Evolutionary conservation across 768 basidiomycete genomes (phyloP).

Genomic region (Boletellus sp.): DNA sequence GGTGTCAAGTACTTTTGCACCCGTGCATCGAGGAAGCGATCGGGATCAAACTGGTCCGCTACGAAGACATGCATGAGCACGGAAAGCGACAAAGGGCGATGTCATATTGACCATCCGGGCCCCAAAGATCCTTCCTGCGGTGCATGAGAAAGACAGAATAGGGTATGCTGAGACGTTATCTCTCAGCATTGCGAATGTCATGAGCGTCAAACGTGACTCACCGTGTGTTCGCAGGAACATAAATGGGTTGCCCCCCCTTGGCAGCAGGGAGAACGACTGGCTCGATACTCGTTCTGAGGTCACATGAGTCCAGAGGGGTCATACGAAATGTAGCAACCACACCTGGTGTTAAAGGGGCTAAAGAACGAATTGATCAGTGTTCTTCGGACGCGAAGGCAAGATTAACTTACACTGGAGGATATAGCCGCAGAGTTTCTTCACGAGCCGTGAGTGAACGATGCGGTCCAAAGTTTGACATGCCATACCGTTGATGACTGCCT

Average conservation of each 20-base stretch:
- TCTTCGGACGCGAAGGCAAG: background rate
- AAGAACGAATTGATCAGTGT: background rate
- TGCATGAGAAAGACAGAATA: conserved; percentile 60
- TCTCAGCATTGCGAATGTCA: background rate
- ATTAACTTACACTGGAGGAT: conserved; percentile 29
- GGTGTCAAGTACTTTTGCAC: conserved; percentile 51
- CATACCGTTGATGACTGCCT: conserved; percentile 37
- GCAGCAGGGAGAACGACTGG: conserved; percentile 22
- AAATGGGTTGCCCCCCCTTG: conserved; percentile 27
- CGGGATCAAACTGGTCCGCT: conserved; percentile 64
- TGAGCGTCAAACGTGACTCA: conserved; percentile 3
- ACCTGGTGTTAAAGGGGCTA: conserved; percentile 29
- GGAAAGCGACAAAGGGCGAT: too few species aligned
- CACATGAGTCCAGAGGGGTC: background rate
- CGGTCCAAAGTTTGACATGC: background rate
- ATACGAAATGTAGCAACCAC: background rate
- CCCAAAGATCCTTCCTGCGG: conserved; percentile 37
- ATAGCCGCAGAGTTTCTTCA: conserved; percentile 29
- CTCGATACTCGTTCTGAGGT: conserved; percentile 21
- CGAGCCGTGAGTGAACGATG: background rate
- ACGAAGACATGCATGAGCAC: background rate
- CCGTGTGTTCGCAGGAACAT: conserved; percentile 32
- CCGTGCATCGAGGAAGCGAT: conserved; percentile 63
- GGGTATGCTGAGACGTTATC: conserved; percentile 24
- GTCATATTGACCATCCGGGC: conserved; percentile 47